These are phyloP conservation scores for Phaseolus lunatus DNA, from an alignment of 306 rosid species.

Conservation along the genomic window DNA sequence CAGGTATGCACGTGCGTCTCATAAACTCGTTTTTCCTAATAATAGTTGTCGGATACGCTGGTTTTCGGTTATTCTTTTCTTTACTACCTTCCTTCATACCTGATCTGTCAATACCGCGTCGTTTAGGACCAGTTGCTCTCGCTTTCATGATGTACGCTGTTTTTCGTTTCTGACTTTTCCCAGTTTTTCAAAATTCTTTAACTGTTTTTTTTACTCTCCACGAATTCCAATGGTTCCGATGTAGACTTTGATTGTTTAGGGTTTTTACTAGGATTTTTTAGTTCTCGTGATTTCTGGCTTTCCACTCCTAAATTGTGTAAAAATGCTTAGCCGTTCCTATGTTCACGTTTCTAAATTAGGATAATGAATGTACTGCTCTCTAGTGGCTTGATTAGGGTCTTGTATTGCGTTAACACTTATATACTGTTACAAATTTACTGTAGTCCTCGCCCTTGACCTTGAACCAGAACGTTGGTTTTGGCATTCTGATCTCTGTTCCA, in stretches of 20 bases:
- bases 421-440: neutral
- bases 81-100: conserved; percentile 26
- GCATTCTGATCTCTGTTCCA: conserved; percentile 7
- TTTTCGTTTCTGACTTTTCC: neutral
- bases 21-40: neutral
- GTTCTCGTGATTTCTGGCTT: conserved; percentile 1
- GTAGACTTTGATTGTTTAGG: conserved; percentile 20
- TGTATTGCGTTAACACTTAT: conserved; percentile 13
- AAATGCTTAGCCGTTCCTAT: conserved; percentile 1
- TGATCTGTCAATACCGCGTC: conserved; percentile 54
- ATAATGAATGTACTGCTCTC: neutral
- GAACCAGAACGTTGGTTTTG: conserved; percentile 20
- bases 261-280: conserved; percentile 37
- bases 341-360: conserved; percentile 7
- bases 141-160: conserved; percentile 10
- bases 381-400: conserved; percentile 26
- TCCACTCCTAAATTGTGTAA: conserved; percentile 15
- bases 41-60: conserved; percentile 19
- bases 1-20: conserved; percentile 54
- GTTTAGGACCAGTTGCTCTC: conserved; percentile 16
- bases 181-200: neutral
- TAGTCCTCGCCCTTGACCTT: neutral
- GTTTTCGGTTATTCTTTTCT: conserved; percentile 38
- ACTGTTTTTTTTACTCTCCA: neutral
- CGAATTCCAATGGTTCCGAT: conserved; percentile 6